Evolutionary conservation across 2,329 filamentous ascomycete species (phyloP).

Genomic region (Sphaerulina populicola): DNA sequence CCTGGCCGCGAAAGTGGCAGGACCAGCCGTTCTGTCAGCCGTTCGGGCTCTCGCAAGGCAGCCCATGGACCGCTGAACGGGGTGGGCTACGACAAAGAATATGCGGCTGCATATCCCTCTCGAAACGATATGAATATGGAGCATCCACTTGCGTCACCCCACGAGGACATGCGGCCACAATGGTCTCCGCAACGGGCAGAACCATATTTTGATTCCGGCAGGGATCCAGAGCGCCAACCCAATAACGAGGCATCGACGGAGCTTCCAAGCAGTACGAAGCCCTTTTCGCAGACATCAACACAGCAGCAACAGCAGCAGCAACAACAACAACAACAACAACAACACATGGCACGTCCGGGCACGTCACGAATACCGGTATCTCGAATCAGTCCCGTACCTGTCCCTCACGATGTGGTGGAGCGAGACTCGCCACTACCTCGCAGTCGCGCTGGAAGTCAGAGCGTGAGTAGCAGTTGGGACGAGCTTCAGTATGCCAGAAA

Average conservation of each 20-base stretch:
- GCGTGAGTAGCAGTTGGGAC: slow-evolving; percentile 49
- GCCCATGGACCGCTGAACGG: slow-evolving; percentile 20
- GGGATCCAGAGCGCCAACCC: slow-evolving; percentile 63
- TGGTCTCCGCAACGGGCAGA: slow-evolving; percentile 19
- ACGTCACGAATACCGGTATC: slow-evolving; percentile 80
- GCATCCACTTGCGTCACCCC: slow-evolving; percentile 1
- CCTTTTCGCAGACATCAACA: slow-evolving; percentile 11
- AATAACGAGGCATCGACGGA: slow-evolving; percentile 64
- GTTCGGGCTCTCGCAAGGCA: slow-evolving; percentile 18
- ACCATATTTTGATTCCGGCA: slow-evolving; percentile 37
- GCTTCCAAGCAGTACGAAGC: slow-evolving; percentile 29
- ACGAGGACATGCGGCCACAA: not conserved
- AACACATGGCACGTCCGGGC: slow-evolving; percentile 36
- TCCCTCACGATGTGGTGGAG: slow-evolving; percentile 63
- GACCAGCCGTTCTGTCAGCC: slow-evolving; percentile 33
- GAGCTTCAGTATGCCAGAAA: slow-evolving; percentile 41
- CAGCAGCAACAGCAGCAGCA: slow-evolving; percentile 23
- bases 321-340: slow-evolving; percentile 43
- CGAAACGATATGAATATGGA: slow-evolving; percentile 21
- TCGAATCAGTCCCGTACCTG: slow-evolving; percentile 67
- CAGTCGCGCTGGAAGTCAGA: slow-evolving; percentile 48
- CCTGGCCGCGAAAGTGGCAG: slow-evolving; percentile 36
- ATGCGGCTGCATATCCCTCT: slow-evolving; percentile 20
- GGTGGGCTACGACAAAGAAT: slow-evolving; percentile 18
- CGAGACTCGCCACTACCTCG: slow-evolving; percentile 62